Evolutionary conservation across 1,284 basidiomycete genomes (phyloP).

Genomic region (Apiotrichum akiyoshidainum): DNA sequence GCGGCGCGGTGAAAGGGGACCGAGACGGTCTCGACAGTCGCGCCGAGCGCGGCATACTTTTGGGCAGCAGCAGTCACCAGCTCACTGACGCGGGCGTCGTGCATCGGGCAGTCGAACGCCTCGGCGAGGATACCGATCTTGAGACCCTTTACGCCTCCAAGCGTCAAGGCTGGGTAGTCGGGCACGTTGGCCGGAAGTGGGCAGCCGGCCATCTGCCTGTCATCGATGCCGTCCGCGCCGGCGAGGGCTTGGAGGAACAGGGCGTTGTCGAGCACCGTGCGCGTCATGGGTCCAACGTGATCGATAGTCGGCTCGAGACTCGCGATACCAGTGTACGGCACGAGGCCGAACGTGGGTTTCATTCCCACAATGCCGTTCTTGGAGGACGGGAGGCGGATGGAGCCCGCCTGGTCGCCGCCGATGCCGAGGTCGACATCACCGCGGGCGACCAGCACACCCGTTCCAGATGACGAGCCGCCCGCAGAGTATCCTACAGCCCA

Average conservation of each 20-base stretch:
- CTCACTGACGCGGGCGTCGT: conserved; percentile 20
- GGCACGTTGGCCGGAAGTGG: conserved; percentile 52
- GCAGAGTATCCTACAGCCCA: conserved; percentile 54
- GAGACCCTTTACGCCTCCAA: conserved; percentile 24
- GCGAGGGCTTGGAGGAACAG: conserved; percentile 54
- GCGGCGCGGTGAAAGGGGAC: conserved; percentile 34
- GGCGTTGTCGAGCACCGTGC: conserved; percentile 54
- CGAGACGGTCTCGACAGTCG: conserved; percentile 17
- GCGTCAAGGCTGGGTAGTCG: conserved; percentile 43
- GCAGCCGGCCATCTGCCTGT: conserved; percentile 54
- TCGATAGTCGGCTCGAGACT: conserved; percentile 53
- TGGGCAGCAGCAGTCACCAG: conserved; percentile 19
- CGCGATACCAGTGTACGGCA: conserved; percentile 56
- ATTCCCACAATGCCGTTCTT: conserved; percentile 56
- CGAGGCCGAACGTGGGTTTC: conserved; percentile 56
- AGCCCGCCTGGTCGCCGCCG: conserved; percentile 56
- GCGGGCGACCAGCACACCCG: conserved; percentile 52
- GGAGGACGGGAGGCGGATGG: conserved; percentile 53
- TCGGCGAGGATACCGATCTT: conserved; percentile 54
- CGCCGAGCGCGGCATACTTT: conserved; percentile 19
- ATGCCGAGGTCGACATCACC: conserved; percentile 55
- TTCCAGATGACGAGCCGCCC: conserved; percentile 55
- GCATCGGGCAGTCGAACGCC: conserved; percentile 49
- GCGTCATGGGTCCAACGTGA: conserved; percentile 45
- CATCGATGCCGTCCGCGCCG: conserved; percentile 55